Conservation (phyloP, 305 asterid genomes). For the Plantago coronopus region DNA sequence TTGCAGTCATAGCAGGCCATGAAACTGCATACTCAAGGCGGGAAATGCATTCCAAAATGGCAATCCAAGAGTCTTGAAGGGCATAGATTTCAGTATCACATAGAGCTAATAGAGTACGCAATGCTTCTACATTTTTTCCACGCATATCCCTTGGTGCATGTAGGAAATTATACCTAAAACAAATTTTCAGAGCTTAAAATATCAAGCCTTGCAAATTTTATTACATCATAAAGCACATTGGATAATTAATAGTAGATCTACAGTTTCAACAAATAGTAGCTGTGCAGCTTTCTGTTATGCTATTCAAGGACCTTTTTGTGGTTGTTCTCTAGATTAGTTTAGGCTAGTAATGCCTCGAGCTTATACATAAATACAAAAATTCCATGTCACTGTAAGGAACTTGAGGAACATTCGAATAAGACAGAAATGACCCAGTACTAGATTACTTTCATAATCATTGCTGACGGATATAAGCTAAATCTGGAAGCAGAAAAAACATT, state of each 20-base stretch:
- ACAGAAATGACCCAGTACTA: too few species aligned
- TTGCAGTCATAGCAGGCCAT: constrained; percentile 90
- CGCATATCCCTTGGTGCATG: constrained; percentile 99
- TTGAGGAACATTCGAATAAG: too few species aligned
- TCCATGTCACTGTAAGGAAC: too few species aligned
- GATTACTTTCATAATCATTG: too few species aligned
- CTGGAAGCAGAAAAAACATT: too few species aligned
- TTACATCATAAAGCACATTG: constrained; percentile 1
- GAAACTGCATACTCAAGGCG: constrained; percentile 94
- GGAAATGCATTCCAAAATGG: constrained; percentile 91
- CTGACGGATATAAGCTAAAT: too few species aligned
- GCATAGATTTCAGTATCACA: constrained; percentile 91
- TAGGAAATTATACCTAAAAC: constrained; percentile 82
- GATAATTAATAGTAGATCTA: constrained; percentile 11
- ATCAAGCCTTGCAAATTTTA: constrained; percentile 23
- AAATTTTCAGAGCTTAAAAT: constrained; percentile 25
- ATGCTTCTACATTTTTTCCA: constrained; percentile 94
- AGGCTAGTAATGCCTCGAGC: too few species aligned
- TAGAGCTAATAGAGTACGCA: constrained; percentile 75
- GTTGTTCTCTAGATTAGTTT: too few species aligned
- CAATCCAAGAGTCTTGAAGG: constrained; percentile 97
- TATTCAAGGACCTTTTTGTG: too few species aligned
- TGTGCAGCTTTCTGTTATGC: neutral
- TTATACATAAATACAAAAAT: too few species aligned
- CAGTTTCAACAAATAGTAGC: constrained; percentile 14